Conservation (phyloP, 169 alveolate genomes). For the Plasmodium reichenowi region DNA sequence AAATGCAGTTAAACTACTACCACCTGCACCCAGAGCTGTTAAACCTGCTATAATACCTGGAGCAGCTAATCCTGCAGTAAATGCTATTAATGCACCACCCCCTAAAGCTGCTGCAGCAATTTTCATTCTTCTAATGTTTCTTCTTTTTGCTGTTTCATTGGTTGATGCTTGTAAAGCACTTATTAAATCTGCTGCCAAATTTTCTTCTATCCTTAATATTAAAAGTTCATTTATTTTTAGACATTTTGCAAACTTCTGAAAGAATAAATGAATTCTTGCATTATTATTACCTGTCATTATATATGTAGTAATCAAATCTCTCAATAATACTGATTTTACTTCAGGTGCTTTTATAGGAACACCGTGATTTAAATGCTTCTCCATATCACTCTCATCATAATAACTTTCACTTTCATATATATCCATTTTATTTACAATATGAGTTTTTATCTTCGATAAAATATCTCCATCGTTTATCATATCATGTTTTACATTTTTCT, state of each 20-base stretch:
- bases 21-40: constrained; percentile 84
- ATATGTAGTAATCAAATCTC: constrained; percentile 81
- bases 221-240: constrained; percentile 81
- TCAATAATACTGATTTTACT: constrained; percentile 78
- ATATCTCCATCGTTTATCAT: background rate
- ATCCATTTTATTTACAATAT: background rate
- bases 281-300: constrained; percentile 85
- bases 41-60: constrained; percentile 92
- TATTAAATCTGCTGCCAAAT: constrained; percentile 84
- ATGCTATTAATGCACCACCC: constrained; percentile 90
- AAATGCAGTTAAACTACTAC: constrained; percentile 86
- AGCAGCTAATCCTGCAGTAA: constrained; percentile 92
- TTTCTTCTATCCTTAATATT: constrained; percentile 81
- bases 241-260: constrained; percentile 80
- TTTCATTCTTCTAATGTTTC: constrained; percentile 79
- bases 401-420: constrained; percentile 22
- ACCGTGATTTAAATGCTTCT: constrained; percentile 40
- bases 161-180: constrained; percentile 80
- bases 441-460: constrained; percentile 15
- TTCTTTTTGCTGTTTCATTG: constrained; percentile 78
- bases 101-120: constrained; percentile 91
- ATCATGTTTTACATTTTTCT: background rate
- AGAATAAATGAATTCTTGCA: constrained; percentile 82
- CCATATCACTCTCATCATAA: constrained; percentile 48
- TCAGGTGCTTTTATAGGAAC: constrained; percentile 77